Evolutionary conservation across 2,329 filamentous ascomycete species (phyloP), one percentile per base, ranked within the genome.

Genomic region (Xylaria polymorpha): DNA sequence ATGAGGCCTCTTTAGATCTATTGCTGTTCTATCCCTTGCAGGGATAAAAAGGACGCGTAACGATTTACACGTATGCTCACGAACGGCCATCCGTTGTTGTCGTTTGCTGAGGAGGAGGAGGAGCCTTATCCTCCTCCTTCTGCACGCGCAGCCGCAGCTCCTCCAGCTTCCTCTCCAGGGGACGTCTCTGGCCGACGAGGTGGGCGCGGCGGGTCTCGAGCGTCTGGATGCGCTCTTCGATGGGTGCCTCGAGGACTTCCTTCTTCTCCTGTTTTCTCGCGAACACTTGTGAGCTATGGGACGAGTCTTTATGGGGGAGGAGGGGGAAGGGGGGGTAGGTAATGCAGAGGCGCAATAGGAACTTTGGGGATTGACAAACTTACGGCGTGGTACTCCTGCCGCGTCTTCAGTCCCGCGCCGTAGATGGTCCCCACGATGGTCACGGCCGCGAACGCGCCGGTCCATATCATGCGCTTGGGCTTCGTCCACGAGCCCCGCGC

Each of bases 371-470:
- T n/a, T n/a, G n/a, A n/a, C n/a, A 43, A 15, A 70, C 75, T 46
- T 67, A 85, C 84, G 74, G 83, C 77, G 70, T 80, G 77, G 72
- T 81, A 85, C 70, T 86, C 83, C 67, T 81, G 79, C 68, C 85
- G 82, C 57, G 81, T 80, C 77, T 86, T 86, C 55, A 86, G 74
- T 55, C 83, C 82, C 7, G 85, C 85, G 61, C 85, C 85, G 65
- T 85, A 85, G 56, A 84, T 79, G 53, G 82, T 77, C 67, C 84
- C 84, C 39, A 85, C 83, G 67, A 82, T 78, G 68, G 85, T 80
- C 66, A 85, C 80, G 68, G 83, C 83, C 3, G 81, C 82, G 69
- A 85, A 81, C 41, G 83, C 84, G 41, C 76, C 80, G n/a, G 85
- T 84, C 64, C 77, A 76, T 43, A 79, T 69, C 22, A 77, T 15